Evolutionary conservation across 2,329 filamentous ascomycete genomes (phyloP), one percentile per base, ranked within the genome.

Genomic region (Beauveria scarabaeidicola): DNA sequence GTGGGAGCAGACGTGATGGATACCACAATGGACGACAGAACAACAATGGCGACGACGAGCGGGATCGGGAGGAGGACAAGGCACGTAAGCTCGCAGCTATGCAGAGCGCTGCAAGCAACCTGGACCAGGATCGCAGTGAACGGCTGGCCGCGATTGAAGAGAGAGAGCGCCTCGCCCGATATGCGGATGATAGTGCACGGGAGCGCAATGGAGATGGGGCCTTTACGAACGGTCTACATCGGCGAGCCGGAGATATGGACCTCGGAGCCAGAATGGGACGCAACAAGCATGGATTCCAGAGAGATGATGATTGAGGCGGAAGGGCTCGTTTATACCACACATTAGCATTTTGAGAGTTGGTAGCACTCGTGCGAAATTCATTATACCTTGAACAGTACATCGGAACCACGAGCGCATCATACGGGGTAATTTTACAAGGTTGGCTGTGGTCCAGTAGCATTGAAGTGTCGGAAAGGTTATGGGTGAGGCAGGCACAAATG

Each of bases 1-100:
- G 52, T 29, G 32, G 40, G 3, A 29, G 21, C 29, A 50, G 50
- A 27, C 50, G 48, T 15, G 50, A 27, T 27, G 48, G 50, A 2
- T 13, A 60, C 19, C 40, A 44, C 19, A 48, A 58, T 38, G 63
- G 66, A 54, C 64, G 62, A 19, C 62, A 61, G 1, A 65, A 65
- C 47, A 60, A 63, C 36, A 63, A 68, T 23, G 63, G 61, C 36
- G 41, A 58, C 36, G 68, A 67, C 11, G 66, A 66, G 9, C 62
- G 65, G 17, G 71, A 73, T 4, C 71, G 69, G 7, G 80, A 80
- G 21, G 81, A 83, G 23, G 85, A 88, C 63, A 78, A 80, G n/a
- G 84, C 85, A 13, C 80, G 81, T 25, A 89, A 85, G 69, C 73
- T 91, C 19, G 87, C 85, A 17, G 86, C 84, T 9, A 91, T 91